A percentile compares a stretch with the other conserved stretches of the same genome.
Evolutionary conservation across 2,329 filamentous ascomycete species (phyloP).

Genomic region (Periconia macrospinosa): DNA sequence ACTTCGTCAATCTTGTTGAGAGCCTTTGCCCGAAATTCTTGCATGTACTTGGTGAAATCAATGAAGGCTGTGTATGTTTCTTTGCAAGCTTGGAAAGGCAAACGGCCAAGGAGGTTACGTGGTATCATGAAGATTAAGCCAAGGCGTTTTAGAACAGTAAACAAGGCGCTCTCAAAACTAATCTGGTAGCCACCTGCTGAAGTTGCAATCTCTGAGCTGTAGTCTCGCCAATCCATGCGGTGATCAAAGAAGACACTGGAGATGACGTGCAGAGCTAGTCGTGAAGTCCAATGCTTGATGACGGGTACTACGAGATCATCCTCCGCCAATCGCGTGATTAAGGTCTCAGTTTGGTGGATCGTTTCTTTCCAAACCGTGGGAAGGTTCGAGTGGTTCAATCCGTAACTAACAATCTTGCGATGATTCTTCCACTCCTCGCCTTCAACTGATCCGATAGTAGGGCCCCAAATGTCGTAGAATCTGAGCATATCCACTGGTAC

Average conservation of each 20-base stretch:
- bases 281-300: constrained; percentile 6
- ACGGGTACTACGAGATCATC: neutral
- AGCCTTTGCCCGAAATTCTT: constrained; percentile 1
- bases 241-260: constrained; percentile 9
- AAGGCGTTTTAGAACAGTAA: constrained; percentile 7
- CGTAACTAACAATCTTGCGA: constrained; percentile 8
- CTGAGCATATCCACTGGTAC: constrained; percentile 11
- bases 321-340: constrained; percentile 4
- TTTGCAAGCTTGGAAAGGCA: constrained; percentile 2
- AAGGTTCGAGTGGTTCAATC: constrained; percentile 3
- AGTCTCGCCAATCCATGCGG: constrained; percentile 9
- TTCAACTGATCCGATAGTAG: constrained; percentile 12
- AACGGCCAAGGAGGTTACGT: constrained; percentile 1
- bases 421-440: constrained; percentile 12
- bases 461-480: constrained; percentile 13
- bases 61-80: constrained; percentile 5
- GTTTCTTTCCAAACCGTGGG: constrained; percentile 11
- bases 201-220: neutral
- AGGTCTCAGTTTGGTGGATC: constrained; percentile 7
- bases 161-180: constrained; percentile 10
- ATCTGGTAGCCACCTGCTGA: neutral
- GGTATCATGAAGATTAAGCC: constrained; percentile 13
- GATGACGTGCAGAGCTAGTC: constrained; percentile 12
- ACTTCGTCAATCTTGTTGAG: constrained; percentile 2
- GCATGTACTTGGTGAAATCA: constrained; percentile 7